Conservation (phyloP, 164 flowering plant species). For the Cinnamomum micranthum region DNA sequence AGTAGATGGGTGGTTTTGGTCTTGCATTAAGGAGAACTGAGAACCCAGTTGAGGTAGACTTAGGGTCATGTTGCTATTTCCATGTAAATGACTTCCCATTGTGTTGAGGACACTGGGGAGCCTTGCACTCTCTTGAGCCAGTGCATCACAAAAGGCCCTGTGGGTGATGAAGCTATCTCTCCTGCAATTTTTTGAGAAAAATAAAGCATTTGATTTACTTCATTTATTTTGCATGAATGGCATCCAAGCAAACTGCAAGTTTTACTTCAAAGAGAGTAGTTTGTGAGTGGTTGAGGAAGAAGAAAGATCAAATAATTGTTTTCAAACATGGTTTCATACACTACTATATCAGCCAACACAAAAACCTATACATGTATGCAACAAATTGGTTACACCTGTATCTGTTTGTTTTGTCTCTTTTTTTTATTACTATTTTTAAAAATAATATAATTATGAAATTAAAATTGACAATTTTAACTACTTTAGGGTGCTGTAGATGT, state of each 20-base stretch:
- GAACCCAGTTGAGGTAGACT: slow-evolving; percentile 43
- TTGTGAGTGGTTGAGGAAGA: neutral
- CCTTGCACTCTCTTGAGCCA: slow-evolving; percentile 82
- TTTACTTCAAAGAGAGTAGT: neutral
- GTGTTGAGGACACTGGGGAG: slow-evolving; percentile 47
- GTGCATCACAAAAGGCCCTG: slow-evolving; percentile 88
- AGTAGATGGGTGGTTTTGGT: slow-evolving; percentile 32
- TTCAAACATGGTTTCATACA: too few relatives aligned
- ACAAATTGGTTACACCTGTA: too few relatives aligned
- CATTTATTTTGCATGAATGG: too few relatives aligned
- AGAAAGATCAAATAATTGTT: neutral
- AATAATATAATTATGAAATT: too few relatives aligned
- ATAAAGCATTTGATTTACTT: neutral
- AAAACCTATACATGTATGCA: too few relatives aligned
- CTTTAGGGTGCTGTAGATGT: too few relatives aligned
- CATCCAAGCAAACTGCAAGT: too few relatives aligned
- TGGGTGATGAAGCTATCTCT: slow-evolving; percentile 93
- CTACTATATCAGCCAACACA: too few relatives aligned
- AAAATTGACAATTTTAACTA: too few relatives aligned
- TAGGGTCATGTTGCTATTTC: slow-evolving; percentile 37
- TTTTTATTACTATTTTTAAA: too few relatives aligned
- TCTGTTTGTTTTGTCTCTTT: too few relatives aligned
- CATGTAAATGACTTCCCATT: slow-evolving; percentile 54
- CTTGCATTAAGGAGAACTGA: slow-evolving; percentile 41
- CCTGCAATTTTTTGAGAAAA: slow-evolving; percentile 32